Evolutionary conservation across 179 eudicot genomes (phyloP), one percentile per base, ranked within the genome.

Genomic region (Amaranthus tricolor): DNA sequence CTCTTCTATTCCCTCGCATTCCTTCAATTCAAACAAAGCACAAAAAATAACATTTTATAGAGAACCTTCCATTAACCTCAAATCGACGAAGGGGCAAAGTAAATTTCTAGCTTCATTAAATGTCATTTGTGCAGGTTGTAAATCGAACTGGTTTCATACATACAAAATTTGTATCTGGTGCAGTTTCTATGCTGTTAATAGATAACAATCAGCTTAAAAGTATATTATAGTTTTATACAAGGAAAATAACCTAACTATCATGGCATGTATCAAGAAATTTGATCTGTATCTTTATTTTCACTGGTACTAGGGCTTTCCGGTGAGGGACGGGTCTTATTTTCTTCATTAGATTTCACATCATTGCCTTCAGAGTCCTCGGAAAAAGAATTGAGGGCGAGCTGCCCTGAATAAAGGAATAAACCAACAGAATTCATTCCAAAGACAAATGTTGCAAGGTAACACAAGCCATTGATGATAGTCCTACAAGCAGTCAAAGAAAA

Each of bases 381-480:
- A 7, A 92, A 24, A 12, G 97, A 90, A 80, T 83, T 85, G 55
- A 92, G 55, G 17, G 90, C 89, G 16, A 92, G 89, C 83, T 92
- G 92, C 40, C 88, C 94, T 6, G 98, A 86, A 74, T 88, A 92
- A 61, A 92, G 83, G 72, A 94, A 70, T 59, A 92, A 72, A 47
- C 98, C 98, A 6, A 90, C 40, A 7, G 94, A 75, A 56, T 94
- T 94, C 85, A 88, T 52, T 63, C 96, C 98, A 47, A 94, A 92
- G 43, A 94, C 88, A 70, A 90, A 91, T 54, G 98, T 94, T 31
- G 98, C 98, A 64, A 94, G 96, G 85, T 94, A 94, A 79, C 97
- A 94, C 69, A 94, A 13, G 40, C 97, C 98, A 55, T 88, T 94
- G 61, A 90, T 82, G 9, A 94, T 88, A 15, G 97, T 94, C 90